phyloP scores from a whole-genome alignment of 1,284 basidiomycete genomes.

The Moesziomyces parantarcticus region DNA sequence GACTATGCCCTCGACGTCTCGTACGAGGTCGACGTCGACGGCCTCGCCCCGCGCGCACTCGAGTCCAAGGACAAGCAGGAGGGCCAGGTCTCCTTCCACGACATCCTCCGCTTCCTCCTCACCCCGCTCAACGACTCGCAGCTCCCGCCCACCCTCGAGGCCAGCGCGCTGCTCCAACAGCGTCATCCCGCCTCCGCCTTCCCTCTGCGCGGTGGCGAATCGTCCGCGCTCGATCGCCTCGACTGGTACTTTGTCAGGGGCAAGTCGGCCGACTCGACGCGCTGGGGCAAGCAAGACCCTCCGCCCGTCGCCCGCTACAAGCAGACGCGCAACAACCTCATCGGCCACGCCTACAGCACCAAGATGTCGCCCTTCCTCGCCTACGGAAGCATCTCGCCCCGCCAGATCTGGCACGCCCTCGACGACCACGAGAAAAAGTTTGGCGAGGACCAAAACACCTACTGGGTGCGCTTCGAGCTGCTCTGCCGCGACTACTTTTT shows the following conservation, averaged over 20 bases:
- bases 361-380: slow-evolving; percentile 73
- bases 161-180: slow-evolving; percentile 53
- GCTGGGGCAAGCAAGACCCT: slow-evolving; percentile 60
- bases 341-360: slow-evolving; percentile 72
- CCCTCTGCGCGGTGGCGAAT: slow-evolving; percentile 60
- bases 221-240: slow-evolving; percentile 58
- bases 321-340: slow-evolving; percentile 72
- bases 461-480: slow-evolving; percentile 72
- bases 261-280: slow-evolving; percentile 56
- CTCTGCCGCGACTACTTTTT: slow-evolving; percentile 74
- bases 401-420: slow-evolving; percentile 69
- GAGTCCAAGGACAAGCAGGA: slow-evolving; percentile 52
- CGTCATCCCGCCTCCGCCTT: slow-evolving; percentile 62
- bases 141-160: slow-evolving; percentile 51
- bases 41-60: slow-evolving; percentile 40
- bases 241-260: slow-evolving; percentile 65
- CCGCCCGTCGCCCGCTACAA: slow-evolving; percentile 71
- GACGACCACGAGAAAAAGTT: slow-evolving; percentile 68
- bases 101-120: slow-evolving; percentile 59
- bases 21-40: slow-evolving; percentile 63
- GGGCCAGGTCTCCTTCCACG: slow-evolving; percentile 62
- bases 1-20: slow-evolving; percentile 62
- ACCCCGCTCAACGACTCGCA: slow-evolving; percentile 57
- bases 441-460: slow-evolving; percentile 69
- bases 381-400: slow-evolving; percentile 71